These are phyloP conservation scores for Boechera stricta DNA, from an alignment of 345 rosid genomes.

Conservation along the genomic window DNA sequence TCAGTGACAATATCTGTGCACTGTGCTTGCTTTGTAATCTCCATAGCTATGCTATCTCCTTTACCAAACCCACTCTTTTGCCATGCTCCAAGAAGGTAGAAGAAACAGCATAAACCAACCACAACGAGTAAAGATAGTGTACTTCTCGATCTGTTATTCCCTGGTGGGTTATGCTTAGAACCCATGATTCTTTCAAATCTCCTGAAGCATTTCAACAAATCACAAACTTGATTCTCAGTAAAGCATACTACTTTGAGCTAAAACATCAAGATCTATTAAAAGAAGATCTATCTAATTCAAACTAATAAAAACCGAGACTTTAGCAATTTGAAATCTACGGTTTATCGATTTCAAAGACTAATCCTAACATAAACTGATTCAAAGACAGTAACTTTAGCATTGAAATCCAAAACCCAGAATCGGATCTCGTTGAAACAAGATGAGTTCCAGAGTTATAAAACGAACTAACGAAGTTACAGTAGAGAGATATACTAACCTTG, in stretches of 20 bases:
- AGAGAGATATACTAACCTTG: slow-evolving; percentile 20
- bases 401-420: slow-evolving; percentile 27
- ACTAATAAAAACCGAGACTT: background rate
- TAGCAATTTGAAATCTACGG: slow-evolving; percentile 10
- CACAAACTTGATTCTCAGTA: slow-evolving; percentile 8
- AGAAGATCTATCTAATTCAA: background rate
- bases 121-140: slow-evolving; percentile 74
- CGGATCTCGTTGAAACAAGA: slow-evolving; percentile 24
- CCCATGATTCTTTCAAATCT: slow-evolving; percentile 51
- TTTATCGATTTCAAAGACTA: slow-evolving; percentile 7
- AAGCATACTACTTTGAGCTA: slow-evolving; percentile 13
- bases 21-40: slow-evolving; percentile 67
- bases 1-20: slow-evolving; percentile 60
- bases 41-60: slow-evolving; percentile 80
- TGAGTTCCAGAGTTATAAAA: slow-evolving; percentile 14
- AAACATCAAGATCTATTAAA: slow-evolving; percentile 17
- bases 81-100: slow-evolving; percentile 94
- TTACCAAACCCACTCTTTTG: slow-evolving; percentile 93
- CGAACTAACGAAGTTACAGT: background rate
- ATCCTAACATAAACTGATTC: background rate
- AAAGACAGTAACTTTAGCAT: slow-evolving; percentile 33
- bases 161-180: slow-evolving; percentile 58
- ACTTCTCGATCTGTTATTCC: slow-evolving; percentile 57
- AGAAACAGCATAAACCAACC: slow-evolving; percentile 84
- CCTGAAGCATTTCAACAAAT: slow-evolving; percentile 35